phyloP scores from a whole-genome alignment of 441 rosid species.

The Kokia cookei region DNA sequence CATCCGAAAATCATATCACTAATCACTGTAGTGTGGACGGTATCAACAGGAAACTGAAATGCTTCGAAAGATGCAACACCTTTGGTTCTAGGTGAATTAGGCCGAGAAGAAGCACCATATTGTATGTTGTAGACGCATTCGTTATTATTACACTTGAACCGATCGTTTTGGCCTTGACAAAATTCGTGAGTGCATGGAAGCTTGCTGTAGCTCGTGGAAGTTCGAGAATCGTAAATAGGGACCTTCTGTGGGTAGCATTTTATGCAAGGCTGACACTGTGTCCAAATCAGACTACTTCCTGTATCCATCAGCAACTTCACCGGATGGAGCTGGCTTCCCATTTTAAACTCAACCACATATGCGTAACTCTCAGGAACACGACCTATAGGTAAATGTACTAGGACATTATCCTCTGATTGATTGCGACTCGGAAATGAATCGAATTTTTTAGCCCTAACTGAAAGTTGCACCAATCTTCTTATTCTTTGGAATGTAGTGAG shows the following conservation, averaged over 20 bases:
- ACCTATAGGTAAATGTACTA: background rate
- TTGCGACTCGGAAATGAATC: background rate
- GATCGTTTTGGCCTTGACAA: background rate
- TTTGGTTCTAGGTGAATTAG: background rate
- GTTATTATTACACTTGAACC: background rate
- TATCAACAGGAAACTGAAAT: background rate
- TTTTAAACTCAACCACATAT: background rate
- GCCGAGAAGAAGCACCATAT: background rate
- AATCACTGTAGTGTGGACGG: background rate
- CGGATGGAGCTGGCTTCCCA: background rate
- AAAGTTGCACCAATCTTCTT: background rate
- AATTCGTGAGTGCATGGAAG: background rate
- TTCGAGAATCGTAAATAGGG: slow-evolving; percentile 3
- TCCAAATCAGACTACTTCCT: slow-evolving; percentile 8
- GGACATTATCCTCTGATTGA: background rate
- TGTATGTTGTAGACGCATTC: background rate
- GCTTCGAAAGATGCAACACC: background rate
- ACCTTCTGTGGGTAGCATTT: background rate
- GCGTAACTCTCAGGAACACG: background rate
- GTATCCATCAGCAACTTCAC: background rate
- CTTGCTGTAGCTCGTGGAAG: background rate
- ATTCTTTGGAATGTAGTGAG: background rate
- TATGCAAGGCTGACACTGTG: slow-evolving; percentile 5
- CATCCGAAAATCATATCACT: background rate
- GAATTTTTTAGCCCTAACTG: background rate